These are phyloP conservation scores for Pestalotiopsis sp. DNA, from an alignment of 2,329 filamentous ascomycete genomes.

Conservation along the genomic window DNA sequence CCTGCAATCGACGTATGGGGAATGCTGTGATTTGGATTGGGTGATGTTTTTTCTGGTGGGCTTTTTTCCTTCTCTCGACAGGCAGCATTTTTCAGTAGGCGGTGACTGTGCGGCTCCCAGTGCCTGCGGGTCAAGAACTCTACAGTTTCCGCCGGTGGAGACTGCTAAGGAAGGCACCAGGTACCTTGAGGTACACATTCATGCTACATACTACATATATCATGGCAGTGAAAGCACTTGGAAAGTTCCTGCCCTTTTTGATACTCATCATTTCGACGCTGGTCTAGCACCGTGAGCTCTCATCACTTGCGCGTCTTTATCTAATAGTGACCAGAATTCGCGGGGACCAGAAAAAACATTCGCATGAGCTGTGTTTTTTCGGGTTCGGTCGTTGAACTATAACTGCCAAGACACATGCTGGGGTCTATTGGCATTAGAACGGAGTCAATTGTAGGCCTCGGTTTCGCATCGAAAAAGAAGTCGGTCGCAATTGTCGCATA, in stretches of 20 bases:
- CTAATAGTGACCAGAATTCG: no score
- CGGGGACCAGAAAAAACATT: no score
- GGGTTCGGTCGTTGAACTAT: not conserved
- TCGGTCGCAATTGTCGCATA: conserved; percentile 2
- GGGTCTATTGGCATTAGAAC: not conserved
- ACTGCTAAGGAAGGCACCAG: not conserved
- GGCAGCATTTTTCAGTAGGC: not conserved
- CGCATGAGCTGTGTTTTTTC: no score
- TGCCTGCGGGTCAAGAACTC: not conserved
- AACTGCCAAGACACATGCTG: not conserved
- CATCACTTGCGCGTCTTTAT: no score
- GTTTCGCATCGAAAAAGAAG: not conserved
- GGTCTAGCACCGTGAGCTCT: no score
- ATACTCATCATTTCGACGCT: no score
- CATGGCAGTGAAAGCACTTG: not conserved
- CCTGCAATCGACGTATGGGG: not conserved
- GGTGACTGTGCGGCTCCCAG: conserved; percentile 7
- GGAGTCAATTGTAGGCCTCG: not conserved
- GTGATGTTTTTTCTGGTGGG: not conserved
- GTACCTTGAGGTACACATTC: not conserved
- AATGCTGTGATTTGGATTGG: not conserved
- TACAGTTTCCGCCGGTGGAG: not conserved
- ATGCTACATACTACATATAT: not conserved
- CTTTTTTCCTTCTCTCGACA: not conserved
- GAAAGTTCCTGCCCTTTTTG: no score